Conservation (phyloP, 1,284 basidiomycete species). For the Lignosus rhinocerotis region DNA sequence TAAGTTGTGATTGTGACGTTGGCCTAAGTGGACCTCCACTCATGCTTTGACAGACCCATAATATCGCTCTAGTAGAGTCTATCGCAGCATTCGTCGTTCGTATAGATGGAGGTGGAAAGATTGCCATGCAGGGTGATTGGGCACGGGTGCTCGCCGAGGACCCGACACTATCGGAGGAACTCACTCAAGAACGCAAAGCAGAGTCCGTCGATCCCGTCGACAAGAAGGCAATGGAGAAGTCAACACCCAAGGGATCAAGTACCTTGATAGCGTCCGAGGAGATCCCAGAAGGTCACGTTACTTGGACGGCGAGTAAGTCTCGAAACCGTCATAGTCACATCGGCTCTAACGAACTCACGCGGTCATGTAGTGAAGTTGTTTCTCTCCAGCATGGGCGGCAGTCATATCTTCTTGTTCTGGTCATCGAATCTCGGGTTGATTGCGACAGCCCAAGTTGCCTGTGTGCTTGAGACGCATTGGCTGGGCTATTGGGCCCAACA, state of each 20-base stretch:
- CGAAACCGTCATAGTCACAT: not conserved
- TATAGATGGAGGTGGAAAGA: conserved; percentile 51
- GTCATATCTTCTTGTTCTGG: too few relatives aligned
- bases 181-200: conserved; percentile 35
- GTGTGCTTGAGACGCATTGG: conserved; percentile 18
- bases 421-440: too few relatives aligned
- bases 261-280: conserved; percentile 61
- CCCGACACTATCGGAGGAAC: conserved; percentile 39
- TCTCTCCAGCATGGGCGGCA: too few relatives aligned
- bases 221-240: conserved; percentile 13
- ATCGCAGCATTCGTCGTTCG: conserved; percentile 68
- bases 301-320: conserved; percentile 42
- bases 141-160: conserved; percentile 45
- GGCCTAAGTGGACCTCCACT: too few relatives aligned
- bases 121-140: conserved; percentile 48
- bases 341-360: too few relatives aligned
- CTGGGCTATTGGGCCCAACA: conserved; percentile 28
- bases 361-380: too few relatives aligned
- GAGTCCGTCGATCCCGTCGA: conserved; percentile 32
- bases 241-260: conserved; percentile 33
- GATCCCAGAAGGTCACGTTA: conserved; percentile 54
- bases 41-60: conserved; percentile 26
- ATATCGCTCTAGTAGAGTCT: conserved; percentile 57
- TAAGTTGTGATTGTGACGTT: conserved; percentile 34
- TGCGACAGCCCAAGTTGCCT: too few relatives aligned